These are phyloP conservation scores for Starmerella kuoi DNA, from an alignment of 805 yeast genomes.

Conservation along the genomic window DNA sequence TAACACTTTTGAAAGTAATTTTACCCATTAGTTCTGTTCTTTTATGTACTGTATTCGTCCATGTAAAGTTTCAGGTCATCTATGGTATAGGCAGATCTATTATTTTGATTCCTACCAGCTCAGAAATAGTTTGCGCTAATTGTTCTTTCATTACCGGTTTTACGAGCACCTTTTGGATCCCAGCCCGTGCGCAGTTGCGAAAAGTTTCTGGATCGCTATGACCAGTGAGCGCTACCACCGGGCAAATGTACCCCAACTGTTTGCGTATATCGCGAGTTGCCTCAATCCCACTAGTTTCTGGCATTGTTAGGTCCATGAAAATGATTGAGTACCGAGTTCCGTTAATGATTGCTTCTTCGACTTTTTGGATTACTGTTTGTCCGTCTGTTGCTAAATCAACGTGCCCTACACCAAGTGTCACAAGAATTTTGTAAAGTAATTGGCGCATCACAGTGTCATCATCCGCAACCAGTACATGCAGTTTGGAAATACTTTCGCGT, in stretches of 20 bases:
- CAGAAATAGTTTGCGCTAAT: constrained; percentile 2
- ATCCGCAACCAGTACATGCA: constrained; percentile 70
- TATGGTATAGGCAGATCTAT: not conserved
- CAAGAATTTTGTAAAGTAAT: constrained; percentile 73
- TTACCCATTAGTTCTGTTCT: no score
- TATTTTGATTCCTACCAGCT: not conserved
- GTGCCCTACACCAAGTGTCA: constrained; percentile 58
- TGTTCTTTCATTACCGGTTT: constrained; percentile 57
- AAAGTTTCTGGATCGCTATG: constrained; percentile 82
- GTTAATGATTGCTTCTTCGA: constrained; percentile 36
- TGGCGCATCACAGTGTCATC: constrained; percentile 85
- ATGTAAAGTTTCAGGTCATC: no score
- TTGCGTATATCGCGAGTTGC: constrained; percentile 41
- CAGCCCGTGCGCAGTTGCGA: constrained; percentile 62
- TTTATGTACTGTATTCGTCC: no score
- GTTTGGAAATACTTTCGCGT: not conserved
- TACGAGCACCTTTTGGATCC: constrained; percentile 77
- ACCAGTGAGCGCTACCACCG: constrained; percentile 87
- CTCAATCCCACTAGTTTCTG: constrained; percentile 24
- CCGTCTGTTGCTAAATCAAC: constrained; percentile 80
- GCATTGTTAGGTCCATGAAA: constrained; percentile 28
- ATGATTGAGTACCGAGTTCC: constrained; percentile 30
- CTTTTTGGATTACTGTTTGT: constrained; percentile 64
- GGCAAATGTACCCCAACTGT: constrained; percentile 49
- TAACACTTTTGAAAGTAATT: no score